Conservation (phyloP, 768 basidiomycete species). For the Lactarius sp. region DNA sequence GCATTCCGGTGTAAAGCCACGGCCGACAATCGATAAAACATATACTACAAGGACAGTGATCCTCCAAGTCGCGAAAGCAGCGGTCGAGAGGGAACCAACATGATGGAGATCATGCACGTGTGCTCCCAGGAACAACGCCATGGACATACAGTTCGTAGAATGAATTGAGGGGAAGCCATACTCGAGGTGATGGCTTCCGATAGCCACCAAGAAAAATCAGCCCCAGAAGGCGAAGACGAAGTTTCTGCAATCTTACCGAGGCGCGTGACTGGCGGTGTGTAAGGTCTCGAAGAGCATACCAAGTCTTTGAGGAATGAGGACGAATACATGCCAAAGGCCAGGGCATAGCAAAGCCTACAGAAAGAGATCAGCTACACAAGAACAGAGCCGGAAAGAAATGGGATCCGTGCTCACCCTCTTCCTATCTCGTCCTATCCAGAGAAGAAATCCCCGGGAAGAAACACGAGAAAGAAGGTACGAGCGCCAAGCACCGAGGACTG, state of each 20-base stretch:
- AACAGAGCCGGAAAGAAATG: not conserved
- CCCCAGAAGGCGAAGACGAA: not conserved
- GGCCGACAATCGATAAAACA: slow-evolving; percentile 56
- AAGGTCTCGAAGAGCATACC: slow-evolving; percentile 85
- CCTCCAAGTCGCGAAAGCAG: slow-evolving; percentile 39
- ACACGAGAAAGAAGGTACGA: slow-evolving; percentile 91
- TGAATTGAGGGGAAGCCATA: slow-evolving; percentile 97
- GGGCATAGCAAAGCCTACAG: slow-evolving; percentile 58
- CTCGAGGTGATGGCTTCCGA: slow-evolving; percentile 78
- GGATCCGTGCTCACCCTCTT: slow-evolving; percentile 51
- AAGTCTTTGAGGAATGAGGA: slow-evolving; percentile 87
- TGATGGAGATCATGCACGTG: slow-evolving; percentile 51
- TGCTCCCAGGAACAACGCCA: slow-evolving; percentile 74
- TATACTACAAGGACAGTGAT: slow-evolving; percentile 49
- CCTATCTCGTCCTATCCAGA: slow-evolving; percentile 74
- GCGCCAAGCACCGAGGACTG: slow-evolving; percentile 77
- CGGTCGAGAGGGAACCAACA: slow-evolving; percentile 39
- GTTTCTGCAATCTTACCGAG: slow-evolving; percentile 53
- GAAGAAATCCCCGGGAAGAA: slow-evolving; percentile 83
- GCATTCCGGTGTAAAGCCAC: slow-evolving; percentile 83
- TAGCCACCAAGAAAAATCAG: slow-evolving; percentile 40
- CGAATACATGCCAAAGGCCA: slow-evolving; percentile 79
- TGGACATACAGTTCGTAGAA: slow-evolving; percentile 84
- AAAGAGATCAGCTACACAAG: slow-evolving; percentile 13
- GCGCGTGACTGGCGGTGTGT: slow-evolving; percentile 85